Percentiles rank a stretch among this genome's conserved stretches.
These are phyloP conservation scores for Vanrija pseudolonga DNA, from an alignment of 1,284 basidiomycete genomes.

Conservation along the genomic window DNA sequence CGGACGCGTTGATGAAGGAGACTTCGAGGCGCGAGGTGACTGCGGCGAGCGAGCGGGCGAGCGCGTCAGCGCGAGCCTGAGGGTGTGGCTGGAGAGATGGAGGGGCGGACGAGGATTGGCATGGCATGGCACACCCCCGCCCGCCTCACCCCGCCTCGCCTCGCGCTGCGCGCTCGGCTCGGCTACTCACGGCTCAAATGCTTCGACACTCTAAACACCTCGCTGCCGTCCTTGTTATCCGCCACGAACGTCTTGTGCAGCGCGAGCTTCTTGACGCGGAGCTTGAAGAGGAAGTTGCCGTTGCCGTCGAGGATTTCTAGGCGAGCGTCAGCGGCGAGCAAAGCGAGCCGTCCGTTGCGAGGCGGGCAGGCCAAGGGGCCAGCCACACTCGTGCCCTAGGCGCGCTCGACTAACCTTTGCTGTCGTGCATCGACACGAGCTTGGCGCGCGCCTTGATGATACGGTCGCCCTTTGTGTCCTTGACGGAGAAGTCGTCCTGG, in stretches of 20 bases:
- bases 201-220: constrained; percentile 39
- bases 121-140: too few relatives aligned
- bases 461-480: constrained; percentile 33
- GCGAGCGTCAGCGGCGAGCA: neutral
- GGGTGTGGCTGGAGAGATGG: neutral
- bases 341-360: neutral
- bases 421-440: constrained; percentile 35
- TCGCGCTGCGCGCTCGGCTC: neutral
- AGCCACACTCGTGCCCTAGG: neutral
- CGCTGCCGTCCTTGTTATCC: constrained; percentile 27
- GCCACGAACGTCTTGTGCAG: constrained; percentile 35
- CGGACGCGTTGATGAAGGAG: constrained; percentile 34
- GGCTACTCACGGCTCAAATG: constrained; percentile 29
- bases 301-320: constrained; percentile 39
- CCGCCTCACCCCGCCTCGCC: too few relatives aligned
- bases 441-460: constrained; percentile 39
- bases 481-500: constrained; percentile 35
- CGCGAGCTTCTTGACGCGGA: constrained; percentile 37
- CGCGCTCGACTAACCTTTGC: constrained; percentile 31
- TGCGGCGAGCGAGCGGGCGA: too few relatives aligned
- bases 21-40: constrained; percentile 18
- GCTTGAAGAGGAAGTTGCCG: constrained; percentile 35
- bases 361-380: neutral
- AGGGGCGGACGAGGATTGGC: too few relatives aligned
- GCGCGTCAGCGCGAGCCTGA: neutral